Evolutionary conservation across 2,329 filamentous ascomycete species (phyloP).

Genomic region (Microascus cirrosus): DNA sequence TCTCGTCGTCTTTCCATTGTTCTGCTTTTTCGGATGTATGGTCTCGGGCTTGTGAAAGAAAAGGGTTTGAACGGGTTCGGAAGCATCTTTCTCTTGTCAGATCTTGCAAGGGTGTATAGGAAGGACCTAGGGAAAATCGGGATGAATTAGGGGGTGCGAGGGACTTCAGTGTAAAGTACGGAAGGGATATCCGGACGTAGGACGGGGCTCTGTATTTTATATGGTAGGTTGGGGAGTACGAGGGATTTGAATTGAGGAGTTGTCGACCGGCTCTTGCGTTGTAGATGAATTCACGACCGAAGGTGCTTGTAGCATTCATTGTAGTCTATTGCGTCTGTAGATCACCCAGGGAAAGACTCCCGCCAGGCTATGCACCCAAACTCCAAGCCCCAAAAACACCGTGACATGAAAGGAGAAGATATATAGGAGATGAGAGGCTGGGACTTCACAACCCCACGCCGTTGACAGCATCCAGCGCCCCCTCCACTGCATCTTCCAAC

Average conservation of each 20-base stretch:
- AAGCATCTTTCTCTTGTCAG: background rate
- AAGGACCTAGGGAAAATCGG: too few species aligned
- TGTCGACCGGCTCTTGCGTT: background rate
- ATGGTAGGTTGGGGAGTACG: background rate
- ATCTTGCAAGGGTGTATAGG: background rate
- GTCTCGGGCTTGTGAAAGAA: slow-evolving; percentile 1
- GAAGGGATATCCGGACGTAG: background rate
- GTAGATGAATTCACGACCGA: too few species aligned
- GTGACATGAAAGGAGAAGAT: background rate
- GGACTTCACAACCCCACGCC: slow-evolving; percentile 35
- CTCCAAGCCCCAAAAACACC: background rate
- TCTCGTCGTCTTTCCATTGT: slow-evolving; percentile 5
- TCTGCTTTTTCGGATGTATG: background rate
- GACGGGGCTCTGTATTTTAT: background rate
- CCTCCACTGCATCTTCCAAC: slow-evolving; percentile 49
- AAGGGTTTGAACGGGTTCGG: background rate
- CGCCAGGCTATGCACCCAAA: background rate
- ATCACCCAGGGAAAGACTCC: too few species aligned
- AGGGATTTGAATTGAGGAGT: background rate
- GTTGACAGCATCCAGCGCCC: slow-evolving; percentile 48
- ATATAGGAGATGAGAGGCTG: background rate
- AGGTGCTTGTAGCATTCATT: too few species aligned
- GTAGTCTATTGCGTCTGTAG: too few species aligned
- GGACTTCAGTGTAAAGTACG: background rate
- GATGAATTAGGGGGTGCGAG: background rate